These are phyloP conservation scores for Ganoderma meredithae DNA, from an alignment of 1,284 basidiomycete genomes.

Conservation along the genomic window DNA sequence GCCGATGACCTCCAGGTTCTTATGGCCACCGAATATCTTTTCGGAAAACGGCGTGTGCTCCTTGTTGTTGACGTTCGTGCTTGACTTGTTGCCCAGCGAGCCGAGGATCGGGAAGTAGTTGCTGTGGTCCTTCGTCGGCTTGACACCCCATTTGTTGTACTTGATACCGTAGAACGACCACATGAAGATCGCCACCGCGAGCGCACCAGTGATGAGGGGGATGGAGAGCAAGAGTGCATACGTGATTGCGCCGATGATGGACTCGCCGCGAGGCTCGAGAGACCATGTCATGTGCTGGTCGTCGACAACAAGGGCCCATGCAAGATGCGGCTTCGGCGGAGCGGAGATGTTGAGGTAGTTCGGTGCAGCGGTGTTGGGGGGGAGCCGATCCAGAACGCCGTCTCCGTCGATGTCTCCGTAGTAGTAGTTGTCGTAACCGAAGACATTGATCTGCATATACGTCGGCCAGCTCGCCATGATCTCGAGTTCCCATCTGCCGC, in stretches of 20 bases:
- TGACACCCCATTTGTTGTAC: conserved; percentile 90
- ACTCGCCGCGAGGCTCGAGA: conserved; percentile 82
- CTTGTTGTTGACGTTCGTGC: conserved; percentile 63
- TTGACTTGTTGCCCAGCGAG: conserved; percentile 68
- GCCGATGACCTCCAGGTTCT: conserved; percentile 74
- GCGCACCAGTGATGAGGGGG: conserved; percentile 83
- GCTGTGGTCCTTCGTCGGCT: conserved; percentile 68
- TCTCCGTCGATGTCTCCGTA: conserved; percentile 91
- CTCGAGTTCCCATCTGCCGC: conserved; percentile 77
- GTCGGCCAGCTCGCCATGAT: conserved; percentile 91
- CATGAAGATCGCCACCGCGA: conserved; percentile 89
- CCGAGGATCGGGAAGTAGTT: conserved; percentile 84
- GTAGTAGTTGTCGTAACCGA: conserved; percentile 87
- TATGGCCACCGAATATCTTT: conserved; percentile 68
- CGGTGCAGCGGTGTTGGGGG: conserved; percentile 84
- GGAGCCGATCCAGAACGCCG: conserved; percentile 87
- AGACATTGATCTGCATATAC: conserved; percentile 88
- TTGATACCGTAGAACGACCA: conserved; percentile 96
- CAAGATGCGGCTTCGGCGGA: conserved; percentile 80
- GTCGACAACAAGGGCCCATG: conserved; percentile 85
- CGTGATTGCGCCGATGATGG: conserved; percentile 82
- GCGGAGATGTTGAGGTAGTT: conserved; percentile 92
- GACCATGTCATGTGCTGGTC: conserved; percentile 81
- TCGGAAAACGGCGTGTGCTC: conserved; percentile 63
- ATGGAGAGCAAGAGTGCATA: conserved; percentile 84